phyloP scores from a whole-genome alignment of 768 basidiomycete species.

The Amanita pseudoporphyria region DNA sequence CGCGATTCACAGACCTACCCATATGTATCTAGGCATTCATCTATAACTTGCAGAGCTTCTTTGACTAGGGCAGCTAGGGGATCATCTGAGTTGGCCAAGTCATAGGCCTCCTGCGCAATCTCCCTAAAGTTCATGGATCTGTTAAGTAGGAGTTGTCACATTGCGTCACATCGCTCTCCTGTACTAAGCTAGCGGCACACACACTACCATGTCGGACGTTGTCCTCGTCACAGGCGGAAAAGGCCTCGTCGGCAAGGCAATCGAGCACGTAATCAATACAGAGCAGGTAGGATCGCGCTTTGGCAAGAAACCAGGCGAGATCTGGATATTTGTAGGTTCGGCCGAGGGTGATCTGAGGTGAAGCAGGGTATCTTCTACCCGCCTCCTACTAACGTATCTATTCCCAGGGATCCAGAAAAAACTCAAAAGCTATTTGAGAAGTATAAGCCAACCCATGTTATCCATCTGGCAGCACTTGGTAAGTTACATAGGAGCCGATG shows the following conservation, averaged over 20 bases:
- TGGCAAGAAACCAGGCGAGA: slow-evolving; percentile 66
- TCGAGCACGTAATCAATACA: slow-evolving; percentile 66
- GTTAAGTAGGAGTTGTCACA: background rate
- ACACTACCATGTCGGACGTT: slow-evolving; percentile 20
- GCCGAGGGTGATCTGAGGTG: slow-evolving; percentile 82
- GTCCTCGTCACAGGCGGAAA: slow-evolving; percentile 80
- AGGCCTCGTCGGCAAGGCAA: slow-evolving; percentile 82
- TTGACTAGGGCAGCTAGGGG: slow-evolving; percentile 52
- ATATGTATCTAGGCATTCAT: slow-evolving; percentile 63
- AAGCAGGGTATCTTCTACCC: background rate
- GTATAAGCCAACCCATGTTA: slow-evolving; percentile 92
- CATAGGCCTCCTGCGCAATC: slow-evolving; percentile 52
- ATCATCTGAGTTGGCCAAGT: slow-evolving; percentile 43
- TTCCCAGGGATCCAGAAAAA: slow-evolving; percentile 53
- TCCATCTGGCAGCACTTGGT: slow-evolving; percentile 93
- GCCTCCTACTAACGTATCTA: slow-evolving; percentile 1
- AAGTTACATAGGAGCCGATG: slow-evolving; percentile 15
- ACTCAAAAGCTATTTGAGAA: slow-evolving; percentile 75
- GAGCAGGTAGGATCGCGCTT: slow-evolving; percentile 75
- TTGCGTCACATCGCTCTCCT: background rate
- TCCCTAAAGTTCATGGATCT: slow-evolving; percentile 36
- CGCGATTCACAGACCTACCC: slow-evolving; percentile 50
- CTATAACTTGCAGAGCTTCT: slow-evolving; percentile 78
- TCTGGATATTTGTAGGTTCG: slow-evolving; percentile 77
- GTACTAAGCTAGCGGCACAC: background rate